Conservation (phyloP, 495 filamentous ascomycete species). For the Neurospora intermedia region DNA sequence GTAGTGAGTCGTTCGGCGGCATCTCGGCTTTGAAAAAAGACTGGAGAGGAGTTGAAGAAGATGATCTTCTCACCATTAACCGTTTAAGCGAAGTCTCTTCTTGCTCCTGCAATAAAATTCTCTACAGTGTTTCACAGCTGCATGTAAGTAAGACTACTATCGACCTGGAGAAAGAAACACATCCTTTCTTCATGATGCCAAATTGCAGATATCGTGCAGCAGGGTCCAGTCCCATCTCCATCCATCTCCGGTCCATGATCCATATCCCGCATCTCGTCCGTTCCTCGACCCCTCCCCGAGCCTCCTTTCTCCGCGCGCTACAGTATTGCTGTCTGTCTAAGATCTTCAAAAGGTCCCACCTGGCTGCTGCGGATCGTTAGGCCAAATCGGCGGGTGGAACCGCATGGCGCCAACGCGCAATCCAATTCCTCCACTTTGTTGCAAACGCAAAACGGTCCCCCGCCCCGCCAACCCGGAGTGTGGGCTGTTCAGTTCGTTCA, state of each 20-base stretch:
- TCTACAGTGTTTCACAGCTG: neutral
- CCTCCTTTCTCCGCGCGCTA: slow-evolving; percentile 15
- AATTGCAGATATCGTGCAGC: neutral
- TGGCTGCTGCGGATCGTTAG: neutral
- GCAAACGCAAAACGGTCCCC: neutral
- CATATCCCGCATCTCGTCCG: slow-evolving; percentile 5
- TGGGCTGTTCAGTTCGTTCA: no score
- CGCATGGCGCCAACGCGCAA: neutral
- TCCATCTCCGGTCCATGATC: neutral
- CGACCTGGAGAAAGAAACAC: neutral
- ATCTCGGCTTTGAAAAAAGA: neutral
- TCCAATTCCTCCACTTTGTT: no score
- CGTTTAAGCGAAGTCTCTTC: neutral
- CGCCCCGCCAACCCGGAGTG: neutral
- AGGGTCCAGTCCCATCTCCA: neutral
- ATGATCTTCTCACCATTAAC: neutral
- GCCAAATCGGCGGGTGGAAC: neutral
- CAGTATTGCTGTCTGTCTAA: neutral
- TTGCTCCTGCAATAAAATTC: neutral
- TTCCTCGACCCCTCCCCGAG: slow-evolving; percentile 12
- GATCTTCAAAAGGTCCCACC: neutral
- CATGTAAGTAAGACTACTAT: neutral
- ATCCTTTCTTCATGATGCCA: neutral
- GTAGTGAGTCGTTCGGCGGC: neutral
- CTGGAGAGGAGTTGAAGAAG: neutral